Evolutionary conservation across 371 early-diverging fungal genomes (phyloP).

Genomic region (Sporodiniella umbellata): DNA sequence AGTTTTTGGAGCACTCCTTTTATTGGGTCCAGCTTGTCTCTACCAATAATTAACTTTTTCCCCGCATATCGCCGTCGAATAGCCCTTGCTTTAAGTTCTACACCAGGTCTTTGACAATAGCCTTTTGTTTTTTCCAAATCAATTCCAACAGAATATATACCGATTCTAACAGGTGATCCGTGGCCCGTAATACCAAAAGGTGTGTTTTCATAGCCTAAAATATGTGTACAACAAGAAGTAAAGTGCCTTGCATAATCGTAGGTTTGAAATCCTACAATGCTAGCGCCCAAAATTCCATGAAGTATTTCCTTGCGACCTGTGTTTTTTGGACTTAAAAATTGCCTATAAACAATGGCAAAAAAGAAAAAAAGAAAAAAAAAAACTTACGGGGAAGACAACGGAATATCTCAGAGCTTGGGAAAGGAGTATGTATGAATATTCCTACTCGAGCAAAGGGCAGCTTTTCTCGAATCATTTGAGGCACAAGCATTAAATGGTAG

Average conservation of each 20-base stretch:
- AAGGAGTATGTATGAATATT: slow-evolving; percentile 98
- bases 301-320: slow-evolving; percentile 88
- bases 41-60: slow-evolving; percentile 95
- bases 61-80: slow-evolving; percentile 86
- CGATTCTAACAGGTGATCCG: slow-evolving; percentile 79
- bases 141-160: slow-evolving; percentile 98
- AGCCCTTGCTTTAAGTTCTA: slow-evolving; percentile 69
- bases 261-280: slow-evolving; percentile 93
- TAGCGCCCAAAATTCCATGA: slow-evolving; percentile 87
- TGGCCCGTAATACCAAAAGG: slow-evolving; percentile 77
- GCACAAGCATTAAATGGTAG: slow-evolving; percentile 98
- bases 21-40: slow-evolving; percentile 98
- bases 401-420: slow-evolving; percentile 95
- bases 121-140: slow-evolving; percentile 62
- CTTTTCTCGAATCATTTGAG: slow-evolving; percentile 68
- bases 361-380: no score
- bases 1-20: slow-evolving; percentile 98
- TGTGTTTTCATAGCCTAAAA: slow-evolving; percentile 85
- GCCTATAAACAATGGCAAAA: no score
- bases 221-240: slow-evolving; percentile 85
- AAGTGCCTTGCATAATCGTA: slow-evolving; percentile 97
- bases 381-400: slow-evolving; percentile 65
- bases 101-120: slow-evolving; percentile 46
- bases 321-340: no score
- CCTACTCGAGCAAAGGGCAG: slow-evolving; percentile 91